Evolutionary conservation across 2,329 filamentous ascomycete species (phyloP), one percentile per base, ranked within the genome.

Genomic region (Neofusicoccum parvum): DNA sequence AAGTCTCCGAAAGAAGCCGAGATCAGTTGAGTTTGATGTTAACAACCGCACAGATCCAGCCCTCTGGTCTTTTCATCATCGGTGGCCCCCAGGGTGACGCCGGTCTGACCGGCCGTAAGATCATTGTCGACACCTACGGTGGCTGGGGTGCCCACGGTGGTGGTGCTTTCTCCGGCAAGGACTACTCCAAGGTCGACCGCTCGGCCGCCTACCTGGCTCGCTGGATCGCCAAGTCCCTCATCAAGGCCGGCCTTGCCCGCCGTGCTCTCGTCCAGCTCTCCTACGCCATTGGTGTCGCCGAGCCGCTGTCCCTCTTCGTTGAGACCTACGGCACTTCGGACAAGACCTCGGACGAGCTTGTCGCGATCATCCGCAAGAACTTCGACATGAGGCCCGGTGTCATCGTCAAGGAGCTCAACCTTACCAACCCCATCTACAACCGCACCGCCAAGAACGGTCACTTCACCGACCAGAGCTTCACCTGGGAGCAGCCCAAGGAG

Each of bases 121-220:
- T 99, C 88, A 91, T 97, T 72, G 95, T 99, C 80, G 95, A 99
- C 85, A 98, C 95, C 81, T 99, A 99, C 85, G 95, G 95, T 86
- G 95, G 95, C 77, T 98, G 95, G 95, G 95, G 95, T 85, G 95
- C 95, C 75, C 95, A 99, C 87, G 95, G 95, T 87, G 95, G 95
- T 87, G 95, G 95, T 90, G 95, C 95, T 81, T 99, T 99, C 91
- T 98, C 95, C 76, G 95, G 95, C 78, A 99, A 99, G 90, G 95
- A 99, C 82, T 99, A 97, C 89, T 97, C 93, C 88, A 99, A 99
- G 89, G 95, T 99, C 83, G 95, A 99, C 80, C 92, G 95, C 75
- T 98, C 95, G 63, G 95, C 95, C 72, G 95, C 95, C 77, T 99
- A 99, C 85, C 89, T 98, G 73, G 94, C 88, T 73, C 93, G 95